These are phyloP conservation scores for Beauveria caledonica DNA, from an alignment of 2,329 filamentous ascomycete species.

Conservation along the genomic window DNA sequence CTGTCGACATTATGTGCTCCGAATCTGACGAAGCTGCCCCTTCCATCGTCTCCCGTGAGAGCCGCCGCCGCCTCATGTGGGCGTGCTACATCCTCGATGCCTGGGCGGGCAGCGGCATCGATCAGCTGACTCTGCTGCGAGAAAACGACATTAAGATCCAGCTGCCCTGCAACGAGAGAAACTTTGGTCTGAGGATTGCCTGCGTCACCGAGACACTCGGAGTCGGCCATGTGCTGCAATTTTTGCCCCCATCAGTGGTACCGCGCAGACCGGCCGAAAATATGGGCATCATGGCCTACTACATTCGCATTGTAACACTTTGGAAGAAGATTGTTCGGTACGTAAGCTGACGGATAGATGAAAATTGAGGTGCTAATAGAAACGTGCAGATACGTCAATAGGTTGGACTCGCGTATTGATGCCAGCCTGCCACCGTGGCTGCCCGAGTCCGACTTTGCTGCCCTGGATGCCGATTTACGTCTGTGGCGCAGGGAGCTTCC, in stretches of 20 bases:
- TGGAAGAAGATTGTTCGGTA: slow-evolving; percentile 33
- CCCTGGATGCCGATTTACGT: slow-evolving; percentile 31
- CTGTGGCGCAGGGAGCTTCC: slow-evolving; percentile 35
- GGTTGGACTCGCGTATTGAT: slow-evolving; percentile 30
- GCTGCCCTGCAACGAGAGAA: slow-evolving; percentile 31
- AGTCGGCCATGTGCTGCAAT: slow-evolving; percentile 32
- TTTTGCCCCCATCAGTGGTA: slow-evolving; percentile 30
- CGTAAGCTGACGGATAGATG: background rate
- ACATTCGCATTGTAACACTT: slow-evolving; percentile 32
- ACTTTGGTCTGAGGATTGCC: slow-evolving; percentile 32
- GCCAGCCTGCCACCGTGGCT: slow-evolving; percentile 33
- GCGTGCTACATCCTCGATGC: slow-evolving; percentile 34
- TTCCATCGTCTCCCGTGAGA: slow-evolving; percentile 30
- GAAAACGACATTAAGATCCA: slow-evolving; percentile 35
- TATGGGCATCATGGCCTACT: slow-evolving; percentile 37
- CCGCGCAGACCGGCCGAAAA: slow-evolving; percentile 31
- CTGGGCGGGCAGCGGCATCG: slow-evolving; percentile 31
- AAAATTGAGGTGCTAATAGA: background rate
- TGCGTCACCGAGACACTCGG: slow-evolving; percentile 32
- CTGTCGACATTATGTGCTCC: slow-evolving; percentile 30
- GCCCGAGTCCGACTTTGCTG: slow-evolving; percentile 33
- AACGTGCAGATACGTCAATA: slow-evolving; percentile 29
- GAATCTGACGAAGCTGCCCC: slow-evolving; percentile 23
- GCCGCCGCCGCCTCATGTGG: slow-evolving; percentile 33
- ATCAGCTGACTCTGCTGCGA: slow-evolving; percentile 30